Evolutionary conservation across 805 yeast species (phyloP).

Genomic region (Trichomonascus vanleenenianus): DNA sequence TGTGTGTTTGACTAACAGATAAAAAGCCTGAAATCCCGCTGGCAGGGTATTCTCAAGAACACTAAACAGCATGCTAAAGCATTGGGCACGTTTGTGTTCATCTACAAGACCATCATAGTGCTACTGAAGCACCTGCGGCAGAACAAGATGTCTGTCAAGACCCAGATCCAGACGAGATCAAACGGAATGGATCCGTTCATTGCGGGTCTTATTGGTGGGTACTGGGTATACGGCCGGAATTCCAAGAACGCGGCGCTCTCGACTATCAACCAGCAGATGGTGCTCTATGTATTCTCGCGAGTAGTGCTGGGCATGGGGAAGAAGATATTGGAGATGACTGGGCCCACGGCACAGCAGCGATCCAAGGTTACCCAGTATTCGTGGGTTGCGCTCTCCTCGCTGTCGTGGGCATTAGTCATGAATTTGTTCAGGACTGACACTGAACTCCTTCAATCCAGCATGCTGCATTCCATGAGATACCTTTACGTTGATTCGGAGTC

Average conservation of each 20-base stretch:
- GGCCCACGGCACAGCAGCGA: conserved; percentile 7
- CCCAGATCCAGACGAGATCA: conserved; percentile 11
- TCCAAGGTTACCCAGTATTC: conserved; percentile 26
- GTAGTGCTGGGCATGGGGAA: conserved; percentile 57
- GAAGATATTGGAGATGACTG: conserved; percentile 29
- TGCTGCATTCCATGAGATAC: conserved; percentile 63
- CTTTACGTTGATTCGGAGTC: conserved; percentile 54
- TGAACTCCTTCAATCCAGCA: conserved; percentile 51
- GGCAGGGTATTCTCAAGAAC: conserved; percentile 41
- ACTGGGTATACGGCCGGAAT: conserved; percentile 34
- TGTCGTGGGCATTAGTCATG: conserved; percentile 72
- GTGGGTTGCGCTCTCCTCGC: conserved; percentile 57
- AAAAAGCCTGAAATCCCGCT: conserved; percentile 32
- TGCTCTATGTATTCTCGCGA: conserved; percentile 64
- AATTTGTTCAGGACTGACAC: conserved; percentile 57
- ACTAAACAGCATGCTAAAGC: conserved; percentile 49
- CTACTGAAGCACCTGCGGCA: conserved; percentile 19
- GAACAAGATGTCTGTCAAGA: conserved; percentile 15
- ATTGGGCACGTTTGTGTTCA: conserved; percentile 47
- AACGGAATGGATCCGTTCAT: conserved; percentile 22
- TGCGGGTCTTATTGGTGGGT: conserved; percentile 36
- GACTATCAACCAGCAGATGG: conserved; percentile 63
- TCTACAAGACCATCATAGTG: conserved; percentile 38
- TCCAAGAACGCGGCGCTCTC: conserved; percentile 18
- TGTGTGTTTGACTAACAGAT: neutral